Base-by-base conservation (phyloP, 2,329 filamentous ascomycete genomes). In the Colletotrichum spinosum region DNA sequence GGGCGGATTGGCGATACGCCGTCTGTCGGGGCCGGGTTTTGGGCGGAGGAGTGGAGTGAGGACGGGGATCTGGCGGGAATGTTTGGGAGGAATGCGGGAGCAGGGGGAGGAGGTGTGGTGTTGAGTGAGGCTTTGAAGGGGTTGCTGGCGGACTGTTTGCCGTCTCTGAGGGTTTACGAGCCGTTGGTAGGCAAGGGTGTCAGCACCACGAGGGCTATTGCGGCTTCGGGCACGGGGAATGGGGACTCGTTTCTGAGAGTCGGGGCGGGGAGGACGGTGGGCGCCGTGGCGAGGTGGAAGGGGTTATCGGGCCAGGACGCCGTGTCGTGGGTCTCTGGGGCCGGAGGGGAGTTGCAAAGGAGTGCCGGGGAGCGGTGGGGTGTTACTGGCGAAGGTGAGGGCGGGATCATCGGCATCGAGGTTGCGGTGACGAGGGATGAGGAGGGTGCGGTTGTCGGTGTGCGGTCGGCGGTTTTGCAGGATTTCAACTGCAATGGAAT, bases 401-500 rank as follows among this genome's bases (percentile, higher is more conserved):
- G 93, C 1, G 94, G 94, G 0, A 91, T 97, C 53, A 97, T 97
- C 71, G 94, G 92, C 0, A 91, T 94, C 50, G 91, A 94, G 72
- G 76, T 86, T 25, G 81, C 81, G 0, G 77, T 86, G 2, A 79
- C 84, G 10, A 73, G 77, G 2, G 79, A 85, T 65, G 76, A 69
- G 4, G 71, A 79, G n/a, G 82, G 83, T 0, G 69, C 69, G n/a
- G 71, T 81, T 6, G 73, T 84, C 2, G 78, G 78, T 2, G 75
- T 77, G 2, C 72, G 79, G 12, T 80, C 80, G 1, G 81, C 85
- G 55, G 83, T 97, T 6, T 79, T 94, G 13, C 91, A 89, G 75
- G 92, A 94, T 71, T 94, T 90, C 75, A 97, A 97, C 74, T 96
- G 92, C 70, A 91, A 90, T 5, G 94, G 94, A 0, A 94, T 97